These are phyloP conservation scores for Glomus cerebriforme DNA, from an alignment of 192 early-diverging fungal species.

Conservation along the genomic window DNA sequence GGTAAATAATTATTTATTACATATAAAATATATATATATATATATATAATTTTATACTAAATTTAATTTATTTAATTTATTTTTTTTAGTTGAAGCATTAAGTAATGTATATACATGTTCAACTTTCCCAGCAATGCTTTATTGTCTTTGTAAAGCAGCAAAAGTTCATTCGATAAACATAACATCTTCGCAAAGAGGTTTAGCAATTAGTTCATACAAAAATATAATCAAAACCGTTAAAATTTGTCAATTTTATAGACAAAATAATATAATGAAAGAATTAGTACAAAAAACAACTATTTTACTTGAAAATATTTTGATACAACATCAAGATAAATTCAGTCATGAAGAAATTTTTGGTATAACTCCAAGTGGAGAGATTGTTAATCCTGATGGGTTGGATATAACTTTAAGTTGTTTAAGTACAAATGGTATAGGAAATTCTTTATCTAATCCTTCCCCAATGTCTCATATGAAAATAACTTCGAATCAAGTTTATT, in stretches of 20 bases:
- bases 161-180: conserved; percentile 29
- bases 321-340: conserved; percentile 6
- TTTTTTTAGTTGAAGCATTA: conserved; percentile 22
- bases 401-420: background rate
- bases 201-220: conserved; percentile 10
- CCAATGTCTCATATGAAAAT: background rate
- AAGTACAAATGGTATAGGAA: background rate
- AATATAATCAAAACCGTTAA: conserved; percentile 19
- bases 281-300: conserved; percentile 20
- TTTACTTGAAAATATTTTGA: conserved; percentile 7
- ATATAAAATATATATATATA: background rate
- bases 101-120: conserved; percentile 12
- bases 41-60: background rate
- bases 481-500: background rate
- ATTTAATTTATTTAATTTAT: background rate
- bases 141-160: conserved; percentile 22
- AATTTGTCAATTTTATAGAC: conserved; percentile 17
- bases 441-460: no score
- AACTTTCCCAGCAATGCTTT: conserved; percentile 26
- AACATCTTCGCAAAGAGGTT: conserved; percentile 6
- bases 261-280: conserved; percentile 24
- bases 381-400: background rate
- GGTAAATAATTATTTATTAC: background rate
- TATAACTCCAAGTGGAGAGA: background rate
- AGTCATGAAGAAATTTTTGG: conserved; percentile 4